Conservation (phyloP, 345 rosid species). For the Boechera stricta region DNA sequence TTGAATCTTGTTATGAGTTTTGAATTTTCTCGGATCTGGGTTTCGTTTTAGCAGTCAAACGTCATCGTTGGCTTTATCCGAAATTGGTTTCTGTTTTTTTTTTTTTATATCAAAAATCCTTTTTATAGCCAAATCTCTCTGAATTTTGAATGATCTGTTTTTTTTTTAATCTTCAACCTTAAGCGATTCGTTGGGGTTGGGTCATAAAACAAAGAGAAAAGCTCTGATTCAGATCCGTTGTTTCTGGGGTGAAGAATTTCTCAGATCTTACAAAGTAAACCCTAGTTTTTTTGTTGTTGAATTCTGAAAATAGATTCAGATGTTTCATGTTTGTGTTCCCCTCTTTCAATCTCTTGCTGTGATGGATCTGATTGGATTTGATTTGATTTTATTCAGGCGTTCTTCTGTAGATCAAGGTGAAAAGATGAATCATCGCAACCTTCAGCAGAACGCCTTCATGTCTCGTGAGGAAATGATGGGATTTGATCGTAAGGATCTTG, state of each 20-base stretch:
- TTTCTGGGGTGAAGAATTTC: neutral
- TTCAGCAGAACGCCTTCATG: conserved; percentile 77
- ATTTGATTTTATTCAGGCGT: conserved; percentile 47
- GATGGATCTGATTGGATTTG: conserved; percentile 18
- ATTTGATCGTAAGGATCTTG: conserved; percentile 58
- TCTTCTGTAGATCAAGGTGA: conserved; percentile 50
- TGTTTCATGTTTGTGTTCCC: neutral
- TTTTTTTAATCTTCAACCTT: neutral
- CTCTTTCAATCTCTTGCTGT: neutral
- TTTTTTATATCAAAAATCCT: neutral
- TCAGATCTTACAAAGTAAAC: conserved; percentile 32
- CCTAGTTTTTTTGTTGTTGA: neutral
- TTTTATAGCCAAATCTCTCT: neutral
- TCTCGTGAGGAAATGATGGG: conserved; percentile 66
- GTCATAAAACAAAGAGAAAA: neutral
- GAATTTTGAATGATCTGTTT: conserved; percentile 15
- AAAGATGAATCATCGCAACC: conserved; percentile 76
- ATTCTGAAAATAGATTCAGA: neutral
- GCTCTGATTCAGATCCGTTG: conserved; percentile 18
- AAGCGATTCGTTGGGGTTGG: neutral
- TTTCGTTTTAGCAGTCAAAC: conserved; percentile 32
- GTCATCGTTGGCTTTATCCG: conserved; percentile 22
- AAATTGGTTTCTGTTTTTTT: conserved; percentile 5
- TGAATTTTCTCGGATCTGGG: conserved; percentile 30
- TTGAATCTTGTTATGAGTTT: neutral